A percentile compares a stretch with the other conserved stretches of the same genome.
Conservation (phyloP, 441 rosid species). For the Jatropha podagrica region DNA sequence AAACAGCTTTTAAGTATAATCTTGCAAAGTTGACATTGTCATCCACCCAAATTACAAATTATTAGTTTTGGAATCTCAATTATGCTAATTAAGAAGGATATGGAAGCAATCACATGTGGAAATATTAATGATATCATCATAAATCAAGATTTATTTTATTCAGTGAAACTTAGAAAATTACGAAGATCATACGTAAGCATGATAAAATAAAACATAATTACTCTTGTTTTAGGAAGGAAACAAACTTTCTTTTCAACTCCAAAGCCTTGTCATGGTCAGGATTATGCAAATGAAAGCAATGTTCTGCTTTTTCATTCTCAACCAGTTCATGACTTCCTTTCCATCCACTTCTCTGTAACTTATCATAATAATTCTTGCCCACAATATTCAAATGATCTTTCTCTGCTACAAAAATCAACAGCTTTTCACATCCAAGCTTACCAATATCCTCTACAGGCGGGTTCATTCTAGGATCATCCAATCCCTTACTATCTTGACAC, state of each 20-base stretch:
- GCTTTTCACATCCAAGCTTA: conserved; percentile 38
- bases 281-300: conserved; percentile 28
- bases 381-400: conserved; percentile 30
- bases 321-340: conserved; percentile 33
- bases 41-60: no score
- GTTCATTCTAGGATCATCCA: conserved; percentile 43
- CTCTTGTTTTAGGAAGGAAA: conserved; percentile 33
- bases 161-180: not conserved
- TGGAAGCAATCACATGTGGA: not conserved
- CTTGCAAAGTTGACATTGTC: no score
- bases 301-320: conserved; percentile 28
- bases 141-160: conserved; percentile 2
- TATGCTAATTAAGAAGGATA: no score
- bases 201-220: not conserved
- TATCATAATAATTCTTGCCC: conserved; percentile 34
- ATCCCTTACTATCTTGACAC: conserved; percentile 32
- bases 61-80: no score
- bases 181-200: not conserved
- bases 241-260: conserved; percentile 32
- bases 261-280: conserved; percentile 23
- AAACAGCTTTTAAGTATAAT: no score
- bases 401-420: conserved; percentile 40
- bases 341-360: conserved; percentile 41
- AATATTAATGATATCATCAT: not conserved
- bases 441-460: conserved; percentile 32